Base-by-base conservation (phyloP, 2,329 filamentous ascomycete species). In the Colletotrichum graminicola region DNA sequence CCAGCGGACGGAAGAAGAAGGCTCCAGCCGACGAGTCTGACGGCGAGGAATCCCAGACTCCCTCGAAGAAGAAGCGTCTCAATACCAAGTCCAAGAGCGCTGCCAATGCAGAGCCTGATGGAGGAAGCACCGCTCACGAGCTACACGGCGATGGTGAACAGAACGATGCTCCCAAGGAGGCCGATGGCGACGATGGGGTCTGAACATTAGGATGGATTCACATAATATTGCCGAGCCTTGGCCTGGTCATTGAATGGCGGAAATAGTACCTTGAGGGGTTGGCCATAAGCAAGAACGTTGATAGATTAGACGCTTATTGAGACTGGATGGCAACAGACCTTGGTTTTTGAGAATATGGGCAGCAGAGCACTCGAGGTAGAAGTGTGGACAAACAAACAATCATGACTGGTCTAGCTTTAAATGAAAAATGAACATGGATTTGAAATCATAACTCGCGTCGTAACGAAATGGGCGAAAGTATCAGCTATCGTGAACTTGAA, bases 61-160 rank as follows among this genome's bases (percentile, higher is more conserved):
- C 62, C 32, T 26, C 47, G 62, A 65, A 65, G 41, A 65, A 49
- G 29, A 52, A 49, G 47, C 47, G 47, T 26, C 10, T 14, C n/a
- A 49, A n/a, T 26, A 49, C 11, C 47, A 26, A 49, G 10, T n/a
- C 47, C n/a, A 26, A 49, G 12, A 21, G 21, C 3, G 21, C 45
- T 12, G 11, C 23, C n/a, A 49, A 49, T 10, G 10, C 45, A 23
- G 45, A 49, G n/a, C n/a, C 45, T 49, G 45, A 3, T 3, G n/a
- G 23, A 47, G 7, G 7, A n/a, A 10, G 3, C 43, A 47, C 7
- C 7, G 2, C 43, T n/a, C 21, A 47, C 21, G 43, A 11, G 43
- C 16, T 14, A 18, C 6, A 7, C 18, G 41, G 18, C 18, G 16
- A 21, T 45, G 18, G 16, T 21, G 41, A 18, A 18, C 43, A n/a